Evolutionary conservation across 106 monocot genomes (phyloP).

Genomic region (Triglochin maritima): DNA sequence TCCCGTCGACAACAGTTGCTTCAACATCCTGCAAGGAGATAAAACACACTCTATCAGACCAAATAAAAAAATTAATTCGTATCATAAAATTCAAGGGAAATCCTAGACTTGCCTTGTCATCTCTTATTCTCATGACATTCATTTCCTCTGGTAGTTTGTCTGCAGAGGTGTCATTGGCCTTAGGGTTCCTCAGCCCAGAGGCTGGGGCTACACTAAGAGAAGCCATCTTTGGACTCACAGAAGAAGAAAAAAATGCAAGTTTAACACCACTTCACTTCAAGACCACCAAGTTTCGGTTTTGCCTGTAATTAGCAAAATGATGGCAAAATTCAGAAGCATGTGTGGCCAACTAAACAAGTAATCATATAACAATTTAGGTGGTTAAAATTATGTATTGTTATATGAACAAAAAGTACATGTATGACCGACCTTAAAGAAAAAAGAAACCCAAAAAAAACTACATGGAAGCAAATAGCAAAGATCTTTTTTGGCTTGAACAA

Average conservation of each 20-base stretch:
- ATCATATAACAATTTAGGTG: too few species aligned
- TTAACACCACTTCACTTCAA: too few species aligned
- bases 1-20: conserved; percentile 17
- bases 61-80: background rate
- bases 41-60: background rate
- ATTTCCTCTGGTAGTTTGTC: conserved; percentile 22
- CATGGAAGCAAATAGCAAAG: too few species aligned
- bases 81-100: background rate
- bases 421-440: too few species aligned
- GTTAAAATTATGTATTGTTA: too few species aligned
- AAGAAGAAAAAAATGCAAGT: background rate
- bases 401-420: too few species aligned
- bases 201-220: conserved; percentile 7
- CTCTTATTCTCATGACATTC: conserved; percentile 24
- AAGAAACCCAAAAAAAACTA: too few species aligned
- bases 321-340: too few species aligned
- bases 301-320: too few species aligned
- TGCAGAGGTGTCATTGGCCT: background rate
- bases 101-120: conserved; percentile 9
- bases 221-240: background rate
- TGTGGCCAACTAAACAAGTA: too few species aligned
- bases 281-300: too few species aligned
- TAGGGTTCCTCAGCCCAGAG: conserved; percentile 3
- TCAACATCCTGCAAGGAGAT: conserved; percentile 7
- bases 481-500: too few species aligned